These are phyloP conservation scores for Fraxinus paxiana DNA, from an alignment of 305 asterid genomes.

Conservation along the genomic window DNA sequence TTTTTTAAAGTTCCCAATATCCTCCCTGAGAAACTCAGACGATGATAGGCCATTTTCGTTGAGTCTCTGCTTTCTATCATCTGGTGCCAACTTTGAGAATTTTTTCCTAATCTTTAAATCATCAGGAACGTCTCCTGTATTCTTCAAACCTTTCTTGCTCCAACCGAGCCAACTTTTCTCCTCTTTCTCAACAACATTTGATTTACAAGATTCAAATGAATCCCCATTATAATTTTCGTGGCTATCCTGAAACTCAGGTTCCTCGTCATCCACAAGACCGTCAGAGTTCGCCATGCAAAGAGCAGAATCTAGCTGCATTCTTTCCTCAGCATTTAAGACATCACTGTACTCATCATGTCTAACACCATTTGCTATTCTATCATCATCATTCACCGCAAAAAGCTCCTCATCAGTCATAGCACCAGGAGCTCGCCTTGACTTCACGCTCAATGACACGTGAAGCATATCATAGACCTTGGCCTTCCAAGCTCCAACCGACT, in stretches of 20 bases:
- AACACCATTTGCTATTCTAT: constrained; percentile 51
- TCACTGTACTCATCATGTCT: constrained; percentile 53
- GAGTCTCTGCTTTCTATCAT: constrained; percentile 59
- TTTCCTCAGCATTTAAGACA: constrained; percentile 70
- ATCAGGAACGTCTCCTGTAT: constrained; percentile 60
- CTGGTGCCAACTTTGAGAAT: constrained; percentile 66
- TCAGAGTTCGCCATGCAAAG: constrained; percentile 43
- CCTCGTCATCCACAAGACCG: constrained; percentile 23
- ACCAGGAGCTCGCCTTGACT: constrained; percentile 97
- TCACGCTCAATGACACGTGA: constrained; percentile 88
- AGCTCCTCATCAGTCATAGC: constrained; percentile 98
- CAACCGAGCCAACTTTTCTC: constrained; percentile 93
- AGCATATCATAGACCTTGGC: constrained; percentile 95
- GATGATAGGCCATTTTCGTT: constrained; percentile 56
- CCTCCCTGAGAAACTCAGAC: constrained; percentile 66
- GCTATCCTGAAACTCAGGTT: neutral
- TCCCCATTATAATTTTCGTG: neutral
- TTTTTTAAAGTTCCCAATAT: constrained; percentile 37
- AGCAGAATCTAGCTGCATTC: constrained; percentile 87
- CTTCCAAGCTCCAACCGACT: constrained; percentile 93
- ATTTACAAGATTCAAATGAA: neutral
- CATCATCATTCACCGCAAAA: constrained; percentile 78
- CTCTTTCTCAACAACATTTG: constrained; percentile 41
- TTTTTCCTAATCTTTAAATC: constrained; percentile 66
- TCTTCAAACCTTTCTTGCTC: constrained; percentile 76